Evolutionary conservation across 2,329 filamentous ascomycete genomes (phyloP).

Genomic region (Rachicladosporium sp.): DNA sequence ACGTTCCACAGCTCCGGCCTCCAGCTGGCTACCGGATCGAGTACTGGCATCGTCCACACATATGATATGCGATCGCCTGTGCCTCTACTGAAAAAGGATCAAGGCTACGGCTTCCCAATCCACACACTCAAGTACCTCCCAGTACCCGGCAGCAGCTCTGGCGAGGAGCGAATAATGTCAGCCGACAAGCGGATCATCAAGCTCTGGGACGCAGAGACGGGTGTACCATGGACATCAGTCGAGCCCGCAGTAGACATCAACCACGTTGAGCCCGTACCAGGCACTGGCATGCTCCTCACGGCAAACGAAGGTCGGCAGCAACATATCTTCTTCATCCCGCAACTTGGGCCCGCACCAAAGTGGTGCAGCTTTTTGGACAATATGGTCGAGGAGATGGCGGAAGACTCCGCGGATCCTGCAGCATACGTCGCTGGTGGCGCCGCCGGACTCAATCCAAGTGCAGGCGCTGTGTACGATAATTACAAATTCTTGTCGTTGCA

Average conservation of each 20-base stretch:
- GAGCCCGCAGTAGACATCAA: slow-evolving; percentile 93
- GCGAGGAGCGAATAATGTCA: slow-evolving; percentile 68
- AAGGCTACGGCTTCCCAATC: slow-evolving; percentile 88
- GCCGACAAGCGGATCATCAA: slow-evolving; percentile 95
- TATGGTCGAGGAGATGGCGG: slow-evolving; percentile 96
- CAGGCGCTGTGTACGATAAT: slow-evolving; percentile 86
- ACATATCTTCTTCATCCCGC: slow-evolving; percentile 88
- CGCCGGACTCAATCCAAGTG: slow-evolving; percentile 22
- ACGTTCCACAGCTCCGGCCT: slow-evolving; percentile 77
- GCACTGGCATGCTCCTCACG: slow-evolving; percentile 89
- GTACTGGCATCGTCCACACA: slow-evolving; percentile 72
- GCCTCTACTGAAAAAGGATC: slow-evolving; percentile 80
- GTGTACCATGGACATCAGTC: slow-evolving; percentile 86
- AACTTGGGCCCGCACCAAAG: slow-evolving; percentile 80
- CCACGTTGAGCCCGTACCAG: slow-evolving; percentile 80
- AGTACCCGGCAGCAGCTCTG: slow-evolving; percentile 51
- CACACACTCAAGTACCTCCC: slow-evolving; percentile 63
- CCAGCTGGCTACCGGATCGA: slow-evolving; percentile 76
- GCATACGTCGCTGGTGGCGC: slow-evolving; percentile 33
- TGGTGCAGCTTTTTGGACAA: slow-evolving; percentile 98
- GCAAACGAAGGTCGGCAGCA: slow-evolving; percentile 95
- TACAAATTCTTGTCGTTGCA: slow-evolving; percentile 93
- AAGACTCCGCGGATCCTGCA: slow-evolving; percentile 55
- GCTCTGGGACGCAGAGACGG: slow-evolving; percentile 76
- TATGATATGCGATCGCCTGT: slow-evolving; percentile 85